Evolutionary conservation across 2,329 filamentous ascomycete genomes (phyloP), one percentile per base, ranked within the genome.

Genomic region (Colletotrichum sp.): DNA sequence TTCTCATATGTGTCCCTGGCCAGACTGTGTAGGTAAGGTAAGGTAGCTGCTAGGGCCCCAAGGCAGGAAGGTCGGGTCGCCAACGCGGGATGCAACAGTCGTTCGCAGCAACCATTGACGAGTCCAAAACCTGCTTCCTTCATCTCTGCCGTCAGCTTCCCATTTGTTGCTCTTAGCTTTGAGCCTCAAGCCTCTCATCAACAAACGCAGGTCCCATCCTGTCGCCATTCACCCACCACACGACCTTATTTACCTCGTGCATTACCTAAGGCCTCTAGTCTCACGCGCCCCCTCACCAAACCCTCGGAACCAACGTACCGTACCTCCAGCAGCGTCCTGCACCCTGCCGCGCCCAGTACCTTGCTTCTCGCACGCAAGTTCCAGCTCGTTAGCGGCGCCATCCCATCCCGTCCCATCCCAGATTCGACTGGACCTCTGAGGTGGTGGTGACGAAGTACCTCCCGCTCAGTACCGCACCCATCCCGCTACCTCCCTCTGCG

Each of bases 391-490:
- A 61, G 66, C 66, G 66, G 66, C 55, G 57, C 65, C 27, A 67
- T 67, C 55, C 65, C 34, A 59, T 67, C 54, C 61, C 55, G 27
- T 47, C 57, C 66, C 66, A 68, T 68, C 66, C 66, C 66, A 38
- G 51, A 66, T 51, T 62, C 59, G 59, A 62, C 24, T 51, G 43
- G 43, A 51, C 43, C 43, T 51, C 54, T 57, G 54, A 51, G 27
- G 31, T 27, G 29, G 34, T 61, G 66, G 66, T 68, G 54, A 68
- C 66, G 66, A 68, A 68, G 66, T 67, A 59, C 65, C 54, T 59
- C 34, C 27, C 24, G 24, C n/a, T 16, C 29, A 29, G 47, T 58
- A 67, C 54, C 51, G 51, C 54, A 43, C 65, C 34, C 16, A 16
- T 31, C 34, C 51, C 12, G 51, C 54, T 54, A 36, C 68, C 54